Percentiles rank a stretch among this genome's conserved stretches.
Evolutionary conservation across 2,329 filamentous ascomycete genomes (phyloP).

Genomic region (Apiospora pterosperma): DNA sequence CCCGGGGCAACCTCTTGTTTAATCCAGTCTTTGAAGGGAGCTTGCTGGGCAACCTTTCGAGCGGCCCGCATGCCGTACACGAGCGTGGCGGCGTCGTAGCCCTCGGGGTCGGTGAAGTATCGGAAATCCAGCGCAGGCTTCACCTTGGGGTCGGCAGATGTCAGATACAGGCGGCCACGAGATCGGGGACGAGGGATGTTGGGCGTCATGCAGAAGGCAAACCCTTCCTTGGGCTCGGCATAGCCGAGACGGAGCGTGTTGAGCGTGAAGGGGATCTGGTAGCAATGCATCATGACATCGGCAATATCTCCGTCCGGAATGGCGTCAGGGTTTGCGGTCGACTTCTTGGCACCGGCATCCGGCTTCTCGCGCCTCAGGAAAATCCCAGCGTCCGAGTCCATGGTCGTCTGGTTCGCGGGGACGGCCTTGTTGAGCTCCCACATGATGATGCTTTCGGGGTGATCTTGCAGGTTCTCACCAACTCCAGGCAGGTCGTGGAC

Average conservation of each 20-base stretch:
- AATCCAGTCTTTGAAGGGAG: constrained; percentile 79
- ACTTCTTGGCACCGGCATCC: constrained; percentile 59
- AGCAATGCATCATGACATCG: constrained; percentile 96
- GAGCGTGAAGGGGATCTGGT: constrained; percentile 88
- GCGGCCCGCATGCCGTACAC: constrained; percentile 74
- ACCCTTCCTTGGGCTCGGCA: constrained; percentile 58
- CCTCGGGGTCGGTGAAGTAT: constrained; percentile 84
- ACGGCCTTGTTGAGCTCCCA: constrained; percentile 80
- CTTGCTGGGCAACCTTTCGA: constrained; percentile 70
- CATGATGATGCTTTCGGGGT: constrained; percentile 59
- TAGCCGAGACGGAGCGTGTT: constrained; percentile 82
- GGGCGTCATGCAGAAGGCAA: constrained; percentile 91
- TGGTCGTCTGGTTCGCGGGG: constrained; percentile 77
- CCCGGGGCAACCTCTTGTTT: constrained; percentile 80
- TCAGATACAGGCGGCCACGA: constrained; percentile 73
- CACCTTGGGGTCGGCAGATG: constrained; percentile 68
- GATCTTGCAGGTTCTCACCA: constrained; percentile 59
- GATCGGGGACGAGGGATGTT: constrained; percentile 84
- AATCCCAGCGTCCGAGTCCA: constrained; percentile 86
- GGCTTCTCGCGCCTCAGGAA: constrained; percentile 76
- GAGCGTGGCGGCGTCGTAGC: constrained; percentile 79
- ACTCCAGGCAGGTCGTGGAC: constrained; percentile 57
- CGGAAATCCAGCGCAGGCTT: constrained; percentile 85
- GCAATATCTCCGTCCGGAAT: constrained; percentile 68
- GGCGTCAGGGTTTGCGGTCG: constrained; percentile 44